A percentile compares a stretch with the other conserved stretches of the same genome.
phyloP scores from a whole-genome alignment of 352 stramenopile species.

The Phytophthora fragariaefolia region DNA sequence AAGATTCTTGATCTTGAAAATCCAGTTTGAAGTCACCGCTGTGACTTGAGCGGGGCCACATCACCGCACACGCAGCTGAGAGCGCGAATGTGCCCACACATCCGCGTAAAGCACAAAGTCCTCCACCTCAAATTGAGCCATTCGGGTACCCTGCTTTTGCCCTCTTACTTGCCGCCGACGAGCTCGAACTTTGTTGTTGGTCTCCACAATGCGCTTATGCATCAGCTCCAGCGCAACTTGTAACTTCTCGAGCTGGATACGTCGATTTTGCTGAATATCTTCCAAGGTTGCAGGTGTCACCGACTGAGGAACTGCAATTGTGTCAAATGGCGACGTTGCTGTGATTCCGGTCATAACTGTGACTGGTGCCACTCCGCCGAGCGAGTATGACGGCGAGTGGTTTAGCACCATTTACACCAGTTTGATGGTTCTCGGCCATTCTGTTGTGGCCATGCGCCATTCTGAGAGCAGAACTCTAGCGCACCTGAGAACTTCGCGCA shows the following conservation, averaged over 20 bases:
- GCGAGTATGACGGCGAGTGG: constrained; percentile 17
- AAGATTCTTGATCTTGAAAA: constrained; percentile 20
- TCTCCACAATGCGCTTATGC: constrained; percentile 5
- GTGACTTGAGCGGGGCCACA: constrained; percentile 22
- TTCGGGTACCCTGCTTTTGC: constrained; percentile 5
- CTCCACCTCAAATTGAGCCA: constrained; percentile 28
- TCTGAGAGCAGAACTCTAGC: constrained; percentile 25
- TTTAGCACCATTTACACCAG: constrained; percentile 37
- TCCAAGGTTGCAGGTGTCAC: not conserved
- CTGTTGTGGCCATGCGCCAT: constrained; percentile 4
- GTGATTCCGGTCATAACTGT: constrained; percentile 31
- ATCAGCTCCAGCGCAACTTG: constrained; percentile 1
- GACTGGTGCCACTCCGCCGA: constrained; percentile 32
- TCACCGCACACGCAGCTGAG: constrained; percentile 26
- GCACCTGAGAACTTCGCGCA: constrained; percentile 22
- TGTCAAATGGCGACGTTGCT: constrained; percentile 2
- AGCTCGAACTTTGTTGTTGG: not conserved
- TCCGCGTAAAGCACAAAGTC: constrained; percentile 33
- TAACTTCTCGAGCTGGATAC: not conserved
- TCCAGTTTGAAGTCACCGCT: constrained; percentile 20
- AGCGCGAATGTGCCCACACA: constrained; percentile 21
- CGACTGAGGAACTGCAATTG: not conserved
- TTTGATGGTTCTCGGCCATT: constrained; percentile 23
- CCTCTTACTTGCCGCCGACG: not conserved
- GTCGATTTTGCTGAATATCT: constrained; percentile 1